phyloP scores from a whole-genome alignment of 371 early-diverging fungal genomes.

The Gilbertella persicaria region DNA sequence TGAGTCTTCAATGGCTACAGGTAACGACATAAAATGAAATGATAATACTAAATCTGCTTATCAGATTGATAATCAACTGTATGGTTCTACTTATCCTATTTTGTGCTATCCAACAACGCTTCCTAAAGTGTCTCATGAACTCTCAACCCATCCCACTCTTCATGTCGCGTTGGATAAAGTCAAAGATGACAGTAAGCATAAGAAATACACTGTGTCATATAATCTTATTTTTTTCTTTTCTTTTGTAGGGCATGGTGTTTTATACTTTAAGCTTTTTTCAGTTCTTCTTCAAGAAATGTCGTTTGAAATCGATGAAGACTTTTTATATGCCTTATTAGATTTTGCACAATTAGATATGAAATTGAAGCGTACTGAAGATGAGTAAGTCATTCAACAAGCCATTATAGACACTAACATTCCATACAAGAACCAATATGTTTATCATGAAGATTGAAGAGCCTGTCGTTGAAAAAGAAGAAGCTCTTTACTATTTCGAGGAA shows the following conservation, averaged over 20 bases:
- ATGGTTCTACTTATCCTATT: slow-evolving; percentile 75
- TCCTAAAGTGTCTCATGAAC: slow-evolving; percentile 53
- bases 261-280: slow-evolving; percentile 80
- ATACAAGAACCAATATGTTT: slow-evolving; percentile 37
- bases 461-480: slow-evolving; percentile 50
- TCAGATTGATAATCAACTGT: slow-evolving; percentile 86
- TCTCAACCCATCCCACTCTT: slow-evolving; percentile 53
- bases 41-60: background rate
- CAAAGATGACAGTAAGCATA: slow-evolving; percentile 69
- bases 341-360: slow-evolving; percentile 68
- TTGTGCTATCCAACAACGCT: slow-evolving; percentile 81
- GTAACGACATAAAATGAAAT: slow-evolving; percentile 5
- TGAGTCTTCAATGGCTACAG: slow-evolving; percentile 78
- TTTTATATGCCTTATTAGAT: slow-evolving; percentile 72
- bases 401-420: too few species aligned
- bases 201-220: background rate
- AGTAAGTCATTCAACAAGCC: slow-evolving; percentile 29
- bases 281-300: slow-evolving; percentile 86
- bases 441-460: slow-evolving; percentile 57
- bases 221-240: background rate
- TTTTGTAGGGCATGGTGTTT: slow-evolving; percentile 68
- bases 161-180: slow-evolving; percentile 61
- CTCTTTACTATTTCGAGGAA: slow-evolving; percentile 84
- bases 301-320: slow-evolving; percentile 84
- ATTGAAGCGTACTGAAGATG: slow-evolving; percentile 9